Conservation (phyloP, 208 protist species). For the Leishmania turanica region DNA sequence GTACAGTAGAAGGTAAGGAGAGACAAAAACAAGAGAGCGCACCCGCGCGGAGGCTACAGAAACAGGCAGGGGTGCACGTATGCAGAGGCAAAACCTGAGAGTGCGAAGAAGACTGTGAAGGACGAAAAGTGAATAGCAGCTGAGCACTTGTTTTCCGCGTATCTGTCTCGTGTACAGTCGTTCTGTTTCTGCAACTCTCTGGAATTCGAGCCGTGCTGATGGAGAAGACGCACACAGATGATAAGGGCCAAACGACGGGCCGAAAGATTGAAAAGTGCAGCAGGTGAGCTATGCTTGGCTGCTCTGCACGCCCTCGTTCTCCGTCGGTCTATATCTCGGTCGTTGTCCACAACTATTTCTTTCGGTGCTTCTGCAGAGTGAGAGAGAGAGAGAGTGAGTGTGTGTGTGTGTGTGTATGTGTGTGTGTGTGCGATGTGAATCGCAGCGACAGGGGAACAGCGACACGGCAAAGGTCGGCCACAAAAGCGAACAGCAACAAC, state of each 20-base stretch:
- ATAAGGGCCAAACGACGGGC: not conserved
- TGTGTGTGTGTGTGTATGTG: not conserved
- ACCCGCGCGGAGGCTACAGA: not conserved
- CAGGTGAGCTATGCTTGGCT: not conserved
- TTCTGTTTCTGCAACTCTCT: not conserved
- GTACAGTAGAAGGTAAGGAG: not conserved
- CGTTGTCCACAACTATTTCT: not conserved
- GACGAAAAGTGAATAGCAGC: not conserved
- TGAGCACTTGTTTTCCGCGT: not conserved
- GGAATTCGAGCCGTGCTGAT: not conserved
- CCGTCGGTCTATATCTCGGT: not conserved
- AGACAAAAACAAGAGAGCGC: not conserved
- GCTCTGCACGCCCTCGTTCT: not conserved
- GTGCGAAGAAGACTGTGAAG: not conserved
- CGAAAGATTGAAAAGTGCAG: not conserved
- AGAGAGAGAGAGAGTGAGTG: not conserved
- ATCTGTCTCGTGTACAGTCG: not conserved
- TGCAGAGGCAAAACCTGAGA: not conserved
- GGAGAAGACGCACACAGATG: not conserved
- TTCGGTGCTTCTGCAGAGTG: not conserved
- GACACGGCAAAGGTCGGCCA: not conserved
- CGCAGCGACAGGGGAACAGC: not conserved
- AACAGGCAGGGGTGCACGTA: not conserved
- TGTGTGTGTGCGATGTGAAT: not conserved
- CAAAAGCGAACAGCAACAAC: too few relatives aligned